Conservation (phyloP, 257 asterid genomes). For the Solanum pimpinellifolium region DNA sequence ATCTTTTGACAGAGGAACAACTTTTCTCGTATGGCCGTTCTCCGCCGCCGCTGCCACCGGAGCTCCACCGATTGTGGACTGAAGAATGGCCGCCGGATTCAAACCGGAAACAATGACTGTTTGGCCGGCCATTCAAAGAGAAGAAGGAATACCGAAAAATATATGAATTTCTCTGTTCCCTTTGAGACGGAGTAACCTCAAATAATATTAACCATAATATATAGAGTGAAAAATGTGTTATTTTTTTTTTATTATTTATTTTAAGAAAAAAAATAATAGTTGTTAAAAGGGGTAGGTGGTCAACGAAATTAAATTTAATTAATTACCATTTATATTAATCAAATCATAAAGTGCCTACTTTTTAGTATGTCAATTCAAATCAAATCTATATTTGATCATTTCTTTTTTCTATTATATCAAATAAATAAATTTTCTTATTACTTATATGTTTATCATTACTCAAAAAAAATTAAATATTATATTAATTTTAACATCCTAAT, state of each 20-base stretch:
- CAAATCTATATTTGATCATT: neutral
- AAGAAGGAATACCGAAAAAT: neutral
- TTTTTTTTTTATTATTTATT: neutral
- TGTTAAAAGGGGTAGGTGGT: neutral
- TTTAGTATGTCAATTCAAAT: neutral
- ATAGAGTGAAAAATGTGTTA: neutral
- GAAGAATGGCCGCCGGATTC: conserved; percentile 4
- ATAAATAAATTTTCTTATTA: too few relatives aligned
- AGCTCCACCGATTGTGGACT: neutral
- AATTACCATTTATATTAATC: neutral
- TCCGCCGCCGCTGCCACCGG: neutral
- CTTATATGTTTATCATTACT: neutral
- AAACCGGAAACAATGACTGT: conserved; percentile 2
- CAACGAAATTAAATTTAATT: neutral
- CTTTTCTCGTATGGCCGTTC: neutral
- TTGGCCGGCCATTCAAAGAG: neutral
- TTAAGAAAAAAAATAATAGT: neutral
- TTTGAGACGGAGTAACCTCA: neutral
- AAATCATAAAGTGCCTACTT: neutral
- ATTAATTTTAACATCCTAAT: too few relatives aligned
- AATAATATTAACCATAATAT: neutral
- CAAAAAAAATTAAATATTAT: too few relatives aligned
- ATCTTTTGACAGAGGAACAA: neutral
- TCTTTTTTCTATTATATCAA: too few relatives aligned
- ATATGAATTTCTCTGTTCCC: neutral